phyloP scores from a whole-genome alignment of 768 basidiomycete species.

The Exidia glandulosa region DNA sequence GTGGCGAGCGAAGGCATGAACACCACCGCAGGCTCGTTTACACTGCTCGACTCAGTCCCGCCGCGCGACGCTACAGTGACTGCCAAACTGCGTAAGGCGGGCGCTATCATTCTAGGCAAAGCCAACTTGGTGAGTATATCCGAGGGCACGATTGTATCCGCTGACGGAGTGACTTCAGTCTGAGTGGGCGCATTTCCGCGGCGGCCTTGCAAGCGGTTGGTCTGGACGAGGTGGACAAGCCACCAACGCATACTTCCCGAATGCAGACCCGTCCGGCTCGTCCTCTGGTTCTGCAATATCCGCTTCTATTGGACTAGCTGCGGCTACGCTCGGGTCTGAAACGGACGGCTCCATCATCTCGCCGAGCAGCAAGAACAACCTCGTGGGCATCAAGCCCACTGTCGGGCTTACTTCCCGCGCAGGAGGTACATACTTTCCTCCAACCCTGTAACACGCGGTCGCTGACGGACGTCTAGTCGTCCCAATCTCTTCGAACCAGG shows the following conservation, averaged over 20 bases:
- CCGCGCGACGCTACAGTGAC: conserved; percentile 25
- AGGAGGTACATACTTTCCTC: conserved; percentile 16
- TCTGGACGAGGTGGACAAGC: conserved; percentile 44
- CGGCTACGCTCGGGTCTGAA: conserved; percentile 25
- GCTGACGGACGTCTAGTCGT: conserved; percentile 22
- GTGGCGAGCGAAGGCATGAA: conserved; percentile 23
- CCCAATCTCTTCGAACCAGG: conserved; percentile 32
- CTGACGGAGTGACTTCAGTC: conserved; percentile 14
- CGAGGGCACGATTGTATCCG: not conserved
- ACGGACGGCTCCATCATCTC: conserved; percentile 35
- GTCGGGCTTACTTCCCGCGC: conserved; percentile 30
- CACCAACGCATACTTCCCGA: conserved; percentile 38
- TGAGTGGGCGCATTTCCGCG: conserved; percentile 42
- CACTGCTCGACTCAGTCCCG: conserved; percentile 23
- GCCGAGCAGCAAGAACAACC: conserved; percentile 30
- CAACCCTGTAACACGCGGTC: not conserved
- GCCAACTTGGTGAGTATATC: conserved; percentile 26
- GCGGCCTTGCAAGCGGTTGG: conserved; percentile 39
- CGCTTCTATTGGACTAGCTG: not conserved
- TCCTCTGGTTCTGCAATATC: not conserved
- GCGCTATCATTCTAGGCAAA: conserved; percentile 29
- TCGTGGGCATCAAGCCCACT: conserved; percentile 31
- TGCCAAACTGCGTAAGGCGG: conserved; percentile 15
- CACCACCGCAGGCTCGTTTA: conserved; percentile 30
- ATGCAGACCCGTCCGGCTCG: conserved; percentile 23